These are phyloP conservation scores for Mesembryanthemum crystallinum DNA, from an alignment of 148 eudicot species.

Conservation along the genomic window DNA sequence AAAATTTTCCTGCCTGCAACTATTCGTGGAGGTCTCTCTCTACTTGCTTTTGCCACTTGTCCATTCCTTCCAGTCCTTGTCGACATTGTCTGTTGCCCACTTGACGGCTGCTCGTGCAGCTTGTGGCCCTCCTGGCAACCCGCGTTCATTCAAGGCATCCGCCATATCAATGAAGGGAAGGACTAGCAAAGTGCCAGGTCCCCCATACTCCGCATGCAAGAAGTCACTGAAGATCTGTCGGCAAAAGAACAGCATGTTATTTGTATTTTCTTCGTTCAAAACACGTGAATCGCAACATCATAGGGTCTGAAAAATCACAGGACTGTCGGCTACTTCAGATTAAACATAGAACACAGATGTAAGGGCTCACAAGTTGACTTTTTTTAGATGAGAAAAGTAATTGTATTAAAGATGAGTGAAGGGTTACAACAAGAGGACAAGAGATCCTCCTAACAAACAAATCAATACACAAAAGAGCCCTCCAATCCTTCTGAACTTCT, in stretches of 20 bases:
- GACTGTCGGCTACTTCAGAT: too few relatives aligned
- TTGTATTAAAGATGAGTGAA: too few relatives aligned
- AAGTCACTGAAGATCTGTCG: slow-evolving; percentile 61
- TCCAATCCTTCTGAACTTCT: too few relatives aligned
- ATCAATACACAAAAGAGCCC: too few relatives aligned
- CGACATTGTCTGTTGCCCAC: slow-evolving; percentile 81
- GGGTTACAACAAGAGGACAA: too few relatives aligned
- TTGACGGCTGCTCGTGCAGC: slow-evolving; percentile 81
- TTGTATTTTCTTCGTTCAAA: background rate
- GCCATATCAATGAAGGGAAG: slow-evolving; percentile 87
- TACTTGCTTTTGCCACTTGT: slow-evolving; percentile 23
- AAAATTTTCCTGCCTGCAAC: slow-evolving; percentile 6
- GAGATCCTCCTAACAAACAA: too few relatives aligned
- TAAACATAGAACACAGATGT: background rate
- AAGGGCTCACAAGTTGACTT: background rate
- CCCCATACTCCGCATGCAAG: slow-evolving; percentile 84
- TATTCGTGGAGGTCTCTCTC: background rate
- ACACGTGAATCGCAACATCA: background rate
- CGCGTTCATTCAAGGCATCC: slow-evolving; percentile 65
- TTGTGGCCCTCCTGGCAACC: slow-evolving; percentile 83
- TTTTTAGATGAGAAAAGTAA: too few relatives aligned
- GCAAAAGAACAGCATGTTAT: slow-evolving; percentile 1
- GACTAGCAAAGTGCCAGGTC: slow-evolving; percentile 87
- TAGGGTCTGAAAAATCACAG: background rate
- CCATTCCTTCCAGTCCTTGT: slow-evolving; percentile 89